A percentile compares a stretch with the other conserved stretches of the same genome.
Evolutionary conservation across 2,329 filamentous ascomycete genomes (phyloP).

Genomic region (Plectosphaerella sp.): DNA sequence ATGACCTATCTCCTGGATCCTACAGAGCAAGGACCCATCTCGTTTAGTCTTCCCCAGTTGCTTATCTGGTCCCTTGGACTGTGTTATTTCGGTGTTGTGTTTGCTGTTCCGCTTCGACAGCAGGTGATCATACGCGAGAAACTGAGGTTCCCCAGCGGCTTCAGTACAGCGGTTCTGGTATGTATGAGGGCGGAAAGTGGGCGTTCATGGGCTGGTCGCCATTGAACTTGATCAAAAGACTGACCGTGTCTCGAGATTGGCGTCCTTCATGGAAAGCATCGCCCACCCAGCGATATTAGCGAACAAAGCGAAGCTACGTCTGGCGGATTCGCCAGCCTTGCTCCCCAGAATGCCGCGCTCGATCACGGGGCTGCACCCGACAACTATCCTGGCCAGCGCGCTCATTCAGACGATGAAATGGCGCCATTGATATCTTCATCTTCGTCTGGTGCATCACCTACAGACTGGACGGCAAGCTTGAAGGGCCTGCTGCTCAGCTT

Average conservation of each 20-base stretch:
- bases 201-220: not conserved
- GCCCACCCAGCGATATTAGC: constrained; percentile 8
- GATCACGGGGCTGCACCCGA: too few species aligned
- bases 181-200: not conserved
- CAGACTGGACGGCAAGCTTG: constrained; percentile 42
- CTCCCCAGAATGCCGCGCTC: constrained; percentile 15
- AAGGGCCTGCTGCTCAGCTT: constrained; percentile 54
- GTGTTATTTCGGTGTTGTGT: constrained; percentile 95
- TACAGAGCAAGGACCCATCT: constrained; percentile 74
- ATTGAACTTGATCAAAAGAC: not conserved
- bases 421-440: too few species aligned
- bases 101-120: constrained; percentile 83
- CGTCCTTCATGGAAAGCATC: constrained; percentile 68
- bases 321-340: constrained; percentile 38
- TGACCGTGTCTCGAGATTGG: constrained; percentile 48
- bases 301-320: constrained; percentile 24
- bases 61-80: constrained; percentile 89
- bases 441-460: not conserved
- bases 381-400: too few species aligned
- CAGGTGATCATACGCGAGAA: constrained; percentile 93
- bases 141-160: constrained; percentile 90
- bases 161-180: constrained; percentile 81
- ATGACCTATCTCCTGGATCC: constrained; percentile 78
- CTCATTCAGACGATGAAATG: too few species aligned
- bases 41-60: constrained; percentile 69